Conservation (phyloP, 1,284 basidiomycete species). For the Mrakiaceae sp. region DNA sequence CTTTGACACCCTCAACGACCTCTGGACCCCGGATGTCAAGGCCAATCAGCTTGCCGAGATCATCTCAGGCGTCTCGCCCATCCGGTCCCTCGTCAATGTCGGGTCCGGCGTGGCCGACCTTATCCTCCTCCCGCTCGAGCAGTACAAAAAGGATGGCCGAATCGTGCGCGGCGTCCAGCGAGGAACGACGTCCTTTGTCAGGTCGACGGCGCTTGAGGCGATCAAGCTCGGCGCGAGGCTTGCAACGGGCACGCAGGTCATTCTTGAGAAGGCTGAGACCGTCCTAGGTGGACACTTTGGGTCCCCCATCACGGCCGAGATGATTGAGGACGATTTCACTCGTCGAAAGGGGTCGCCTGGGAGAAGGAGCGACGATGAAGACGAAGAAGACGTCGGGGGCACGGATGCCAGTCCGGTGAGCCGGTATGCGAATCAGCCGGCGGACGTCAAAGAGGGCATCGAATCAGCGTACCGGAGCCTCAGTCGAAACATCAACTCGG, state of each 20-base stretch:
- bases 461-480: conserved; percentile 78
- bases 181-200: conserved; percentile 82
- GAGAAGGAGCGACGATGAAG: conserved; percentile 37
- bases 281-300: conserved; percentile 71
- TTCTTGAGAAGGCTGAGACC: conserved; percentile 88
- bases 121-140: conserved; percentile 87
- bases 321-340: conserved; percentile 29
- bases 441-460: conserved; percentile 73
- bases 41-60: conserved; percentile 95
- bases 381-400: conserved; percentile 28
- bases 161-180: conserved; percentile 86
- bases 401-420: conserved; percentile 49
- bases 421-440: conserved; percentile 82
- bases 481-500: conserved; percentile 71
- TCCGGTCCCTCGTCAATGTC: conserved; percentile 90
- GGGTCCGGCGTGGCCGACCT: conserved; percentile 93
- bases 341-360: conserved; percentile 5
- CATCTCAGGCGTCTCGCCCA: conserved; percentile 90
- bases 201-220: conserved; percentile 86
- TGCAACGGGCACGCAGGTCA: conserved; percentile 94
- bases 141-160: conserved; percentile 94
- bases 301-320: conserved; percentile 52
- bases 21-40: conserved; percentile 99
- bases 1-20: conserved; percentile 82
- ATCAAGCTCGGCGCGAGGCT: conserved; percentile 88